phyloP scores from a whole-genome alignment of 345 rosid genomes.

The Eucalyptus regnans region DNA sequence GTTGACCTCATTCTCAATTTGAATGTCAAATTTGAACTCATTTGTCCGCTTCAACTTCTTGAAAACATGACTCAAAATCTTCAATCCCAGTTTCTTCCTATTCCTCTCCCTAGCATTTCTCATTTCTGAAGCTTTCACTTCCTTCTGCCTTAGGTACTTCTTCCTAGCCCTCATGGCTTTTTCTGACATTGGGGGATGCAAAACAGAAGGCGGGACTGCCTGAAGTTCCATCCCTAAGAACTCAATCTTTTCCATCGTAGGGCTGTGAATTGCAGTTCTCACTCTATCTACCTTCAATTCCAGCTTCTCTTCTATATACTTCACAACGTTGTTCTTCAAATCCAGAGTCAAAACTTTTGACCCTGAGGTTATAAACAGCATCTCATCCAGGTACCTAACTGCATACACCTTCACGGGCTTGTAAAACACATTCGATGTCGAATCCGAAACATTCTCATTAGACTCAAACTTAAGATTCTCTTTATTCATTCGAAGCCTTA shows the following conservation, averaged over 20 bases:
- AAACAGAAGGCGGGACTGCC: slow-evolving; percentile 80
- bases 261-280: slow-evolving; percentile 66
- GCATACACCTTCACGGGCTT: slow-evolving; percentile 65
- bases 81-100: slow-evolving; percentile 66
- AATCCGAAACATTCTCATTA: slow-evolving; percentile 4
- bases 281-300: slow-evolving; percentile 52
- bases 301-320: slow-evolving; percentile 42
- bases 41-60: slow-evolving; percentile 61
- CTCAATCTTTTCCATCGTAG: slow-evolving; percentile 64
- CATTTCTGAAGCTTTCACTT: slow-evolving; percentile 60
- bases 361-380: slow-evolving; percentile 68
- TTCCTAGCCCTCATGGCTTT: slow-evolving; percentile 82
- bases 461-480: slow-evolving; percentile 31
- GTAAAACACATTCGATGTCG: slow-evolving; percentile 30
- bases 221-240: slow-evolving; percentile 84
- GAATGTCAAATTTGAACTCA: slow-evolving; percentile 37
- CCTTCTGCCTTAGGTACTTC: slow-evolving; percentile 82
- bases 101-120: slow-evolving; percentile 80
- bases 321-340: slow-evolving; percentile 45
- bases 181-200: slow-evolving; percentile 73
- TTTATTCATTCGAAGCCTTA: slow-evolving; percentile 36
- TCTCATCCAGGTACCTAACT: slow-evolving; percentile 84
- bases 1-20: slow-evolving; percentile 56
- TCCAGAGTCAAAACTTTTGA: slow-evolving; percentile 54
- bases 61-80: slow-evolving; percentile 52